Conservation (phyloP, 2,329 filamentous ascomycete genomes). For the Neonectria coccinea region DNA sequence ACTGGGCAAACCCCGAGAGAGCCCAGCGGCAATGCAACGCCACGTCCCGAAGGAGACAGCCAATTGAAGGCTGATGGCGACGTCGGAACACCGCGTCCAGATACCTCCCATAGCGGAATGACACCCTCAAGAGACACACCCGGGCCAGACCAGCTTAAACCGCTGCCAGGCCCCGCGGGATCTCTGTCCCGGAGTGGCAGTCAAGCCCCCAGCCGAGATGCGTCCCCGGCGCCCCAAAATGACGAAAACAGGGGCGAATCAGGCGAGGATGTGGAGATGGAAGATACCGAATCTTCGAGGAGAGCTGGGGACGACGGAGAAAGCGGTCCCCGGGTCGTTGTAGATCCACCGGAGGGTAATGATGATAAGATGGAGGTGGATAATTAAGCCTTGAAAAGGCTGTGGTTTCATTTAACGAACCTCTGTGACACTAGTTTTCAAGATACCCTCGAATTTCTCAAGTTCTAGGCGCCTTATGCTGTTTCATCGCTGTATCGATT, state of each 20-base stretch:
- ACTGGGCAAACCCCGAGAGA: slow-evolving; percentile 64
- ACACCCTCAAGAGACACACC: slow-evolving; percentile 51
- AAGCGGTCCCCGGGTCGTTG: slow-evolving; percentile 58
- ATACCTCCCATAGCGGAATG: slow-evolving; percentile 45
- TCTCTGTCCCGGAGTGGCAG: slow-evolving; percentile 43
- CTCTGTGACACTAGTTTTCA: slow-evolving; percentile 34
- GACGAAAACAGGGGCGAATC: slow-evolving; percentile 54
- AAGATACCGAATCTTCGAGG: slow-evolving; percentile 55
- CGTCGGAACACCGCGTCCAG: slow-evolving; percentile 44
- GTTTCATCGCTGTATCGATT: slow-evolving; percentile 4
- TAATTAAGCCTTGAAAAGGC: slow-evolving; percentile 47
- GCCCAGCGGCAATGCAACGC: slow-evolving; percentile 64
- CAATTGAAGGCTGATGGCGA: slow-evolving; percentile 47
- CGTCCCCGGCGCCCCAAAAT: slow-evolving; percentile 44
- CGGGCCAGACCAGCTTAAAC: slow-evolving; percentile 45
- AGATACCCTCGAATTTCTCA: slow-evolving; percentile 44
- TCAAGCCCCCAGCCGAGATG: slow-evolving; percentile 46
- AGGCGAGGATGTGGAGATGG: slow-evolving; percentile 70
- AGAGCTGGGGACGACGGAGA: slow-evolving; percentile 58
- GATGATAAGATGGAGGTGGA: slow-evolving; percentile 76
- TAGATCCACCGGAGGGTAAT: slow-evolving; percentile 60
- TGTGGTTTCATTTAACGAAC: slow-evolving; percentile 5
- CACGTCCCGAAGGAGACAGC: slow-evolving; percentile 58
- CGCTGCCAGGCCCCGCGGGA: slow-evolving; percentile 30
- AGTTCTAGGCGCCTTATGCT: slow-evolving; percentile 28